A percentile compares a stretch with the other conserved stretches of the same genome.
Evolutionary conservation across 2,329 filamentous ascomycete species (phyloP).

Genomic region (Chalara sp.): DNA sequence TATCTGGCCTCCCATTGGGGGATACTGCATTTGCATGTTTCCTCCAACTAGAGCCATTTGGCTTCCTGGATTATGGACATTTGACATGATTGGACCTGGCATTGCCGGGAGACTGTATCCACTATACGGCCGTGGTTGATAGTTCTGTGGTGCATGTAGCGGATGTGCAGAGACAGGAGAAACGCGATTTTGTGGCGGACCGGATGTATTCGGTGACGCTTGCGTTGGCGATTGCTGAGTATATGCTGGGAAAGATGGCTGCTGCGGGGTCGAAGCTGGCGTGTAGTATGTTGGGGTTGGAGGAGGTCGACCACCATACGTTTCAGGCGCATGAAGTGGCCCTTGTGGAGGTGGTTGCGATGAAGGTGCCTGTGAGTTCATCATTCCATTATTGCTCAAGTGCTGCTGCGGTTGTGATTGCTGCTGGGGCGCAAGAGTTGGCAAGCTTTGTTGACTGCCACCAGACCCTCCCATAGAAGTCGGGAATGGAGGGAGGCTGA

Average conservation of each 20-base stretch:
- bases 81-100: slow-evolving; percentile 66
- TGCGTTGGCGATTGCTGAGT: slow-evolving; percentile 43
- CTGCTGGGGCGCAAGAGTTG: slow-evolving; percentile 28
- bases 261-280: slow-evolving; percentile 40
- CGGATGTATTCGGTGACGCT: slow-evolving; percentile 33
- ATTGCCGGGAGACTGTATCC: slow-evolving; percentile 54
- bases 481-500: slow-evolving; percentile 56
- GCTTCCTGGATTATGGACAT: slow-evolving; percentile 65
- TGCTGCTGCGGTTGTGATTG: slow-evolving; percentile 27
- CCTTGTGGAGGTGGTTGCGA: slow-evolving; percentile 45
- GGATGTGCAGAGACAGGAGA: slow-evolving; percentile 31
- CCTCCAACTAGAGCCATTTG: slow-evolving; percentile 64
- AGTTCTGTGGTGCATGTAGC: slow-evolving; percentile 50
- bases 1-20: slow-evolving; percentile 41
- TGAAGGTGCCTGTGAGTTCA: slow-evolving; percentile 39
- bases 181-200: slow-evolving; percentile 33
- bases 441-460: slow-evolving; percentile 27
- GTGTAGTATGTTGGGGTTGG: slow-evolving; percentile 54
- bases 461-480: slow-evolving; percentile 46
- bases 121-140: slow-evolving; percentile 39
- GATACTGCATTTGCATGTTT: slow-evolving; percentile 39
- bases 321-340: slow-evolving; percentile 51
- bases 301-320: slow-evolving; percentile 46
- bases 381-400: slow-evolving; percentile 38
- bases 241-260: slow-evolving; percentile 39